phyloP scores from a whole-genome alignment of 495 filamentous ascomycete species.

The Aspergillus olivimuriae region DNA sequence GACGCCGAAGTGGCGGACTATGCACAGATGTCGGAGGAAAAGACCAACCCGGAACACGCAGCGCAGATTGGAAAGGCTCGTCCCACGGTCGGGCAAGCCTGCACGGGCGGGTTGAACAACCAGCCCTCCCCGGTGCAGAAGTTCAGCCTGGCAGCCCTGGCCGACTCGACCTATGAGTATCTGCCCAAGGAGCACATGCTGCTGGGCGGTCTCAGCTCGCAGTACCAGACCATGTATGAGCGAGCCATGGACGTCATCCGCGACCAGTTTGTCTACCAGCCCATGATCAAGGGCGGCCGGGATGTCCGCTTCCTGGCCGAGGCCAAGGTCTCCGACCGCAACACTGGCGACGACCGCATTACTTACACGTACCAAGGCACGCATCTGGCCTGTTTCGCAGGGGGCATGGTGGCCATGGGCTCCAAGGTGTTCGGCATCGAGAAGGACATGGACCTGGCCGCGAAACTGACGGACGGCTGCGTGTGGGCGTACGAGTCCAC shows the following conservation, averaged over 20 bases:
- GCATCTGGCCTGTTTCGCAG: constrained; percentile 85
- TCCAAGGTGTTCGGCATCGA: constrained; percentile 79
- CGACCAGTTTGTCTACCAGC: constrained; percentile 74
- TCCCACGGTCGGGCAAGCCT: constrained; percentile 13
- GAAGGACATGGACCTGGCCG: constrained; percentile 73
- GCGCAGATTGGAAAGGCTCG: neutral
- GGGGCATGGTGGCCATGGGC: constrained; percentile 89
- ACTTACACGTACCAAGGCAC: constrained; percentile 53
- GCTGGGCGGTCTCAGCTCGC: constrained; percentile 72
- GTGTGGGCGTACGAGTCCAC: constrained; percentile 87
- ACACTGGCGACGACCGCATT: constrained; percentile 25
- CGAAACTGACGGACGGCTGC: constrained; percentile 83
- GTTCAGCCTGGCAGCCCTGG: constrained; percentile 73
- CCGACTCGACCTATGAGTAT: constrained; percentile 94
- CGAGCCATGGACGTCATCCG: constrained; percentile 62
- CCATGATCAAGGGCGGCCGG: constrained; percentile 67
- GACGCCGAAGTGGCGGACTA: constrained; percentile 25
- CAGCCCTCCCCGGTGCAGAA: constrained; percentile 22
- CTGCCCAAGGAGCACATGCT: constrained; percentile 74
- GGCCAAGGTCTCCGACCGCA: constrained; percentile 36
- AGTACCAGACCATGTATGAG: constrained; percentile 79
- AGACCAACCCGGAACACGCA: neutral
- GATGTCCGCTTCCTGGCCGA: constrained; percentile 71
- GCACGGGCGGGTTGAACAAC: constrained; percentile 24
- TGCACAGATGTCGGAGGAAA: neutral